Conservation (phyloP, 257 asterid species). For the Buddleja alternifolia region DNA sequence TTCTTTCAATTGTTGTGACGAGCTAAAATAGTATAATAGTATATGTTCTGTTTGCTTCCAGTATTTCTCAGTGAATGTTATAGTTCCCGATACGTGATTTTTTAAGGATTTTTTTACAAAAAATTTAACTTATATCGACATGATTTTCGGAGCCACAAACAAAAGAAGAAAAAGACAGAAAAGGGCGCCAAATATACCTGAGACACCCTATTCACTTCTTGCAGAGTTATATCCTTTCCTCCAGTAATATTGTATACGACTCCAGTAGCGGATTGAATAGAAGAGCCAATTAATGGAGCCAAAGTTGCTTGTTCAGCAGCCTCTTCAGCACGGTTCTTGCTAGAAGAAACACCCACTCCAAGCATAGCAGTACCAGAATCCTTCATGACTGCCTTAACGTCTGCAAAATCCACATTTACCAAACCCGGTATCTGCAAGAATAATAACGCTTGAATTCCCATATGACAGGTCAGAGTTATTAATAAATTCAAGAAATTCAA, state of each 20-base stretch:
- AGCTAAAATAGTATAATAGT: not conserved
- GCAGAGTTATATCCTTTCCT: constrained; percentile 95
- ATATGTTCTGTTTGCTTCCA: not conserved
- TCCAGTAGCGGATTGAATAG: constrained; percentile 99
- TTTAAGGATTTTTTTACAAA: no score
- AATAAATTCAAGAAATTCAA: not conserved
- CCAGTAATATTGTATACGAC: constrained; percentile 97
- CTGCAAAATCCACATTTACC: constrained; percentile 99
- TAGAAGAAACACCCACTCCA: constrained; percentile 93
- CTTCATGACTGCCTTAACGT: constrained; percentile 98
- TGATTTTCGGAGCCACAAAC: no score
- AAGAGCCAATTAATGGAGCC: constrained; percentile 94
- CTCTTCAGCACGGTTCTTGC: constrained; percentile 99
- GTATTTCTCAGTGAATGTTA: not conserved
- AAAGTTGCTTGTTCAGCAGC: constrained; percentile 99
- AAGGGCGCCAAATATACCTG: constrained; percentile 56
- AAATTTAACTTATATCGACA: no score
- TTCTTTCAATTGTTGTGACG: not conserved
- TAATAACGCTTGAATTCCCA: constrained; percentile 20
- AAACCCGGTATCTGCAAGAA: constrained; percentile 88
- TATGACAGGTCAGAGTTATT: not conserved
- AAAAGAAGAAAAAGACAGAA: not conserved
- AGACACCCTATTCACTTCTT: constrained; percentile 95
- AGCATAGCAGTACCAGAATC: constrained; percentile 99
- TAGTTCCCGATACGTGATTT: no score